A percentile compares a stretch with the other conserved stretches of the same genome.
phyloP scores from a whole-genome alignment of 495 filamentous ascomycete species.

The Thermothielavioides terrestris region DNA sequence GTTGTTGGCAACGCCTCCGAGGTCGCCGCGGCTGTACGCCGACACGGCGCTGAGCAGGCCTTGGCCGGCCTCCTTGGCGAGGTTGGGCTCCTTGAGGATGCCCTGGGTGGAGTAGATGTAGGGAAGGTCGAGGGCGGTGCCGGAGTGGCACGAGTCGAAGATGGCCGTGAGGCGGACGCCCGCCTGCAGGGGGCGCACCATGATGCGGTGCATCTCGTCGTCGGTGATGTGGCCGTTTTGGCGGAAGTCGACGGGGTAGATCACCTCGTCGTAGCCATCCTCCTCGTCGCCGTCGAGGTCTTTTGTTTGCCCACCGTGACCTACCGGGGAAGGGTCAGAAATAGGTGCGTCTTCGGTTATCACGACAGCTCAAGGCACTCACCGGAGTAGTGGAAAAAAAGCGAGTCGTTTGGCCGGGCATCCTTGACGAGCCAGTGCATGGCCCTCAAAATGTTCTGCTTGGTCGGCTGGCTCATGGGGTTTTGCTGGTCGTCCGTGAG shows the following conservation, averaged over 20 bases:
- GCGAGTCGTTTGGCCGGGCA: conserved; percentile 83
- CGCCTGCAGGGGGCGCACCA: conserved; percentile 72
- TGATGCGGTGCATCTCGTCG: conserved; percentile 97
- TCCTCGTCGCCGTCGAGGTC: conserved; percentile 92
- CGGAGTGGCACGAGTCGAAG: conserved; percentile 99
- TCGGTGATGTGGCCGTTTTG: conserved; percentile 89
- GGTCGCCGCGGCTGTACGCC: conserved; percentile 82
- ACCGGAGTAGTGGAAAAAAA: conserved; percentile 99
- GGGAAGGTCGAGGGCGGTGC: conserved; percentile 88
- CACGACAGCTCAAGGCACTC: conserved; percentile 18
- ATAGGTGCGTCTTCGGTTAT: neutral
- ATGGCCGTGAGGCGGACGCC: conserved; percentile 93
- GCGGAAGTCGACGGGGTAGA: conserved; percentile 94
- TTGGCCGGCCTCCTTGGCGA: conserved; percentile 95
- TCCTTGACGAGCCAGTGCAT: conserved; percentile 99
- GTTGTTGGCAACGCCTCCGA: conserved; percentile 70
- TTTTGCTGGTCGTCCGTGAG: conserved; percentile 96
- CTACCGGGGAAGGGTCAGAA: conserved; percentile 38
- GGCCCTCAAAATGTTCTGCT: conserved; percentile 88
- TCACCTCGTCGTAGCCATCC: conserved; percentile 95
- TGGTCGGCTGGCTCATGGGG: conserved; percentile 93
- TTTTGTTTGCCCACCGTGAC: conserved; percentile 94
- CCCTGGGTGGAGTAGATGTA: conserved; percentile 96
- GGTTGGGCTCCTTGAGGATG: conserved; percentile 94
- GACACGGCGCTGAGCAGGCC: conserved; percentile 84